These are phyloP conservation scores for Posidonia oceanica DNA, from an alignment of 116 monocot species.

Conservation along the genomic window DNA sequence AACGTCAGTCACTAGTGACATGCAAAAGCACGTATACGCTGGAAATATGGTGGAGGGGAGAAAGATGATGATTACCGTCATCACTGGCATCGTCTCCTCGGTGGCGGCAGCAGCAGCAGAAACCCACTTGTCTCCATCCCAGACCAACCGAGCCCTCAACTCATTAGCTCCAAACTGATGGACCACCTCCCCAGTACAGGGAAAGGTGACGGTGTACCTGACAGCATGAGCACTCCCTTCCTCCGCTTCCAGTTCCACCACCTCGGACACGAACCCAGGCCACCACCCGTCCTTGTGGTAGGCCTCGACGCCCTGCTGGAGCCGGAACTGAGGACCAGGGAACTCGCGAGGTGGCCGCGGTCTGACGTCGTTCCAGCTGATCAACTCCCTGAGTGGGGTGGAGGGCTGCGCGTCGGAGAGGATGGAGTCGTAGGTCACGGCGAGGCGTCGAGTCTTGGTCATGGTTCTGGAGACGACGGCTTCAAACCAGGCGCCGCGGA, in stretches of 20 bases:
- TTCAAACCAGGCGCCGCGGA: not conserved
- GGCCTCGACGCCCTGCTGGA: not conserved
- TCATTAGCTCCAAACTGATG: not conserved
- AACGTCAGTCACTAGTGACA: no score
- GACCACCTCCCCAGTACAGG: not conserved
- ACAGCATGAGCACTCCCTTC: not conserved
- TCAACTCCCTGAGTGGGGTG: not conserved
- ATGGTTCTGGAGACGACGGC: not conserved
- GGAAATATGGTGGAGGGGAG: not conserved
- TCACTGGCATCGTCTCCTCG: not conserved
- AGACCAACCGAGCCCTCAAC: not conserved
- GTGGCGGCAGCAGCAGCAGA: not conserved
- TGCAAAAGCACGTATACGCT: not conserved
- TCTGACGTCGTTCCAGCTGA: not conserved
- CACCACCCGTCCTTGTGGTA: slow-evolving; percentile 1
- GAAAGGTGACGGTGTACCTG: not conserved
- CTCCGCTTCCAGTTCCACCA: not conserved
- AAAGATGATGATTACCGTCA: not conserved
- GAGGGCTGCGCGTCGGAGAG: not conserved
- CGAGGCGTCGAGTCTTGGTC: not conserved
- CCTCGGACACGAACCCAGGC: not conserved
- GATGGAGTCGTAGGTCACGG: not conserved
- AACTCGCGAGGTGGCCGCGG: not conserved
- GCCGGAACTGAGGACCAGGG: not conserved
- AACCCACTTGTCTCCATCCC: not conserved